Evolutionary conservation across 1,284 basidiomycete species (phyloP).

Genomic region (Wolfiporia cocos): DNA sequence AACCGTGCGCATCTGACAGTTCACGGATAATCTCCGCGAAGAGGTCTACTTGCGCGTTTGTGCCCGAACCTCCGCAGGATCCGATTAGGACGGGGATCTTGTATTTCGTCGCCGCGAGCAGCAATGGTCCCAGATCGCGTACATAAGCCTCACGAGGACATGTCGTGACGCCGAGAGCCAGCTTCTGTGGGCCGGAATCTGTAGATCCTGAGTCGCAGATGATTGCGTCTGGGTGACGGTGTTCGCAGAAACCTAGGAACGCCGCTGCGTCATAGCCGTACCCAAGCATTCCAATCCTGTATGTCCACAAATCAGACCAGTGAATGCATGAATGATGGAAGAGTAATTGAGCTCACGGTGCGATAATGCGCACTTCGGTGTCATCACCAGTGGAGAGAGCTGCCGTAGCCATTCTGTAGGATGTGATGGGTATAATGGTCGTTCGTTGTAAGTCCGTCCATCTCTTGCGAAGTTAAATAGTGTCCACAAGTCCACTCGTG

Average conservation of each 20-base stretch:
- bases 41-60: slow-evolving; percentile 6
- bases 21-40: slow-evolving; percentile 6
- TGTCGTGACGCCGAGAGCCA: slow-evolving; percentile 3
- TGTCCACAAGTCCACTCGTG: too few species aligned
- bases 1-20: slow-evolving; percentile 1
- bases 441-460: too few species aligned
- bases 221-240: slow-evolving; percentile 4
- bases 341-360: not conserved
- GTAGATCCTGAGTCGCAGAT: slow-evolving; percentile 6
- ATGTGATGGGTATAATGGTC: too few species aligned
- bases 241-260: slow-evolving; percentile 4
- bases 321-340: not conserved
- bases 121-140: slow-evolving; percentile 4
- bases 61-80: slow-evolving; percentile 5
- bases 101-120: slow-evolving; percentile 4
- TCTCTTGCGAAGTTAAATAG: too few species aligned
- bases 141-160: slow-evolving; percentile 6
- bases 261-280: slow-evolving; percentile 3
- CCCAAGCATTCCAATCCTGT: slow-evolving; percentile 4
- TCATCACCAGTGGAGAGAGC: not conserved
- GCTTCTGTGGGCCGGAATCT: slow-evolving; percentile 6
- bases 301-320: not conserved
- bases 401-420: not conserved
- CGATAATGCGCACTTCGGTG: not conserved
- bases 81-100: slow-evolving; percentile 6